A percentile compares a stretch with the other conserved stretches of the same genome.
These are phyloP conservation scores for Beauveria bassiana DNA, from an alignment of 2,329 filamentous ascomycete species.

Conservation along the genomic window DNA sequence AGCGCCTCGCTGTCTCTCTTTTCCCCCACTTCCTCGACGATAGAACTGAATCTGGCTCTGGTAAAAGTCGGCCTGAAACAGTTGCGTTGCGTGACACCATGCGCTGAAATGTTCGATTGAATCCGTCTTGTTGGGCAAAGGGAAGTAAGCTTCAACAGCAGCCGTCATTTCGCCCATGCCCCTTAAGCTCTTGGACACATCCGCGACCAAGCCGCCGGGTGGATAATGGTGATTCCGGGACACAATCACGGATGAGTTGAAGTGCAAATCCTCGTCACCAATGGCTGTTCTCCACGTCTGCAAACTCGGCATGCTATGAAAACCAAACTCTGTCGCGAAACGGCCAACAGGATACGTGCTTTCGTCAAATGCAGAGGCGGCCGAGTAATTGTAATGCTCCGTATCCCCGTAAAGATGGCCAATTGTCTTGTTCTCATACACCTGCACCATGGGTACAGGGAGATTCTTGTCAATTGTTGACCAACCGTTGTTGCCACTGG, in stretches of 20 bases:
- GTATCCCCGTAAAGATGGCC: conserved; percentile 6
- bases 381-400: conserved; percentile 9
- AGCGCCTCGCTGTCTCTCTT: conserved; percentile 51
- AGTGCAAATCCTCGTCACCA: conserved; percentile 4
- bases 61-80: conserved; percentile 42
- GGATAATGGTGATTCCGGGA: conserved; percentile 45
- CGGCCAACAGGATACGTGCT: conserved; percentile 7
- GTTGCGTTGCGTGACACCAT: conserved; percentile 54
- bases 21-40: conserved; percentile 22
- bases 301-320: conserved; percentile 11
- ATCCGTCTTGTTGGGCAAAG: conserved; percentile 44
- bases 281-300: conserved; percentile 3
- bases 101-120: conserved; percentile 49
- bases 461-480: conserved; percentile 5
- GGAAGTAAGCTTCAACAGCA: conserved; percentile 49
- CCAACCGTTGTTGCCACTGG: conserved; percentile 10
- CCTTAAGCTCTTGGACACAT: conserved; percentile 1
- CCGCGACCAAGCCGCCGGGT: neutral
- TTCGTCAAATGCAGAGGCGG: neutral
- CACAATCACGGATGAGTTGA: conserved; percentile 7
- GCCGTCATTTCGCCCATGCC: conserved; percentile 53
- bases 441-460: conserved; percentile 7
- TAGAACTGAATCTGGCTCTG: conserved; percentile 7
- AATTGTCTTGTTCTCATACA: conserved; percentile 6
- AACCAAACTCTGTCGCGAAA: conserved; percentile 9